These are phyloP conservation scores for Trichoderma oligosporum DNA, from an alignment of 2,329 filamentous ascomycete genomes.

Conservation along the genomic window DNA sequence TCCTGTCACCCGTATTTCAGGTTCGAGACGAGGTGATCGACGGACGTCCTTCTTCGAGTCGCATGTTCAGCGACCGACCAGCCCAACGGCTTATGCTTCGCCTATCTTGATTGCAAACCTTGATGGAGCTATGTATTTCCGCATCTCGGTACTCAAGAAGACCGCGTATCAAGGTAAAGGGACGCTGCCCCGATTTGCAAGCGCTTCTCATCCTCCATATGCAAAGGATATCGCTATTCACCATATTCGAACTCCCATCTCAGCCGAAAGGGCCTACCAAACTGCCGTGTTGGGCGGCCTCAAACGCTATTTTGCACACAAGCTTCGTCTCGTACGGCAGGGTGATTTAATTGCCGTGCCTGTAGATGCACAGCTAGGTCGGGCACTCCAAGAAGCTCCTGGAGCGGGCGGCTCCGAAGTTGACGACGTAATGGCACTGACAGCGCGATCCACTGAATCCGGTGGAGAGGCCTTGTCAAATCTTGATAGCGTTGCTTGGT, in stretches of 20 bases:
- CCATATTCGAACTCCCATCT: constrained; percentile 84
- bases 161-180: constrained; percentile 47
- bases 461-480: constrained; percentile 30
- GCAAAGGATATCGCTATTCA: constrained; percentile 78
- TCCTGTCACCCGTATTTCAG: constrained; percentile 58
- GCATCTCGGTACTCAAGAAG: constrained; percentile 66
- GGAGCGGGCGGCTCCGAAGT: constrained; percentile 60
- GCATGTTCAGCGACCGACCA: constrained; percentile 58
- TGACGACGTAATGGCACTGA: constrained; percentile 63
- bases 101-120: constrained; percentile 86
- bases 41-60: constrained; percentile 63
- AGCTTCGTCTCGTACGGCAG: constrained; percentile 74
- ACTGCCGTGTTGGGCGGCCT: constrained; percentile 80
- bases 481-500: constrained; percentile 76
- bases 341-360: constrained; percentile 87
- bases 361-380: constrained; percentile 80
- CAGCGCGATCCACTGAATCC: constrained; percentile 37
- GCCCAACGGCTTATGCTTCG: constrained; percentile 68
- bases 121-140: constrained; percentile 71
- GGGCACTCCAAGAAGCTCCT: constrained; percentile 71
- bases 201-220: constrained; percentile 54
- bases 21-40: constrained; percentile 49
- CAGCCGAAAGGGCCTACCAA: constrained; percentile 80
- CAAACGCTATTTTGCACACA: constrained; percentile 83
- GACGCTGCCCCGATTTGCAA: constrained; percentile 53